Conservation (phyloP, 306 rosid species). For the Hippophae gyantsensis region DNA sequence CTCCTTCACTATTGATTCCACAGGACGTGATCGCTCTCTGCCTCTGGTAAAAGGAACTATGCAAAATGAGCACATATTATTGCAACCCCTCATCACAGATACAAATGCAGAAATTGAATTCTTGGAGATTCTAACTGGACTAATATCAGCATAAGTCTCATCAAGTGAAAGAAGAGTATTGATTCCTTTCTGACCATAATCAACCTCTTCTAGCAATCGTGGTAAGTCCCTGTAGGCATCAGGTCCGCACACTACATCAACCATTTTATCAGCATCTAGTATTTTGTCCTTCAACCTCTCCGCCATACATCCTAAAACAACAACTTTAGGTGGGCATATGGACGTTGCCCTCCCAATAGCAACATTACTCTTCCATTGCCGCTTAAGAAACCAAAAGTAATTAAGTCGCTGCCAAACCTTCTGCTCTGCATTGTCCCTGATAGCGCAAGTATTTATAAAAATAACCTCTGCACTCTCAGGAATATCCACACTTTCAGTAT, state of each 20-base stretch:
- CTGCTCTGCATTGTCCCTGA: conserved; percentile 95
- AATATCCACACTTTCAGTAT: conserved; percentile 51
- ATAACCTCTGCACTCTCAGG: conserved; percentile 91
- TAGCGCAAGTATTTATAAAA: conserved; percentile 95
- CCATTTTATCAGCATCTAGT: conserved; percentile 91
- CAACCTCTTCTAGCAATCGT: conserved; percentile 72
- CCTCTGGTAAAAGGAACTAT: conserved; percentile 95
- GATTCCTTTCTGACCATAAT: conserved; percentile 86
- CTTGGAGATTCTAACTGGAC: conserved; percentile 77
- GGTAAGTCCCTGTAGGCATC: conserved; percentile 97
- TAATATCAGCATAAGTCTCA: conserved; percentile 93
- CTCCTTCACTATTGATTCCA: conserved; percentile 83
- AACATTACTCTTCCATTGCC: conserved; percentile 84
- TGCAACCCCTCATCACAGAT: conserved; percentile 96
- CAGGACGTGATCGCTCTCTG: conserved; percentile 87
- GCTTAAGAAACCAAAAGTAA: conserved; percentile 96
- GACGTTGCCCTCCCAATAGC: conserved; percentile 71
- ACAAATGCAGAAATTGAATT: conserved; percentile 80
- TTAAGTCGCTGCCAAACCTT: conserved; percentile 99
- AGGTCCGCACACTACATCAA: conserved; percentile 94
- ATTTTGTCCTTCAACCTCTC: conserved; percentile 95
- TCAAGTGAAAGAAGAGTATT: conserved; percentile 94
- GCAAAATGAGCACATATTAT: conserved; percentile 96
- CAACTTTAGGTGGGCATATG: conserved; percentile 72
- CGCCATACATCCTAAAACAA: conserved; percentile 97